phyloP scores from a whole-genome alignment of 139 green algal species.

The Micromonas commoda region DNA sequence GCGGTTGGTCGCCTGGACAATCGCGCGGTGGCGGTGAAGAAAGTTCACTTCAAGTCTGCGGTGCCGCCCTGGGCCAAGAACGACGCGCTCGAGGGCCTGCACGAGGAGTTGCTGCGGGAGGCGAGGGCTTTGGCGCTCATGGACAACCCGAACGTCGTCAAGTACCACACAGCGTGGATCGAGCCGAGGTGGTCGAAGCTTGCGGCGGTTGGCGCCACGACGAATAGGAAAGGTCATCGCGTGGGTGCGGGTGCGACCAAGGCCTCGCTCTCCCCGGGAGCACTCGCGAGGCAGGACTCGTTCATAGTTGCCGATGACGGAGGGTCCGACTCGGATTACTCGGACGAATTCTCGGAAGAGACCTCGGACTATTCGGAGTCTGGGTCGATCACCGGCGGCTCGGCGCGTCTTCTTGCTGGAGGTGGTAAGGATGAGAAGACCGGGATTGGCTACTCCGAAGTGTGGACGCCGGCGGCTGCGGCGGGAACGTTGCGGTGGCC shows the following conservation, averaged over 20 bases:
- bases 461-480: background rate
- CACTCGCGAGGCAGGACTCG: too few species aligned
- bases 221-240: background rate
- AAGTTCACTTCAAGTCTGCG: background rate
- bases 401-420: too few species aligned
- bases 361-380: too few species aligned
- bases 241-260: background rate
- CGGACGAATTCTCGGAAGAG: too few species aligned
- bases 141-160: background rate
- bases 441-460: background rate
- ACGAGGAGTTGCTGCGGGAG: slow-evolving; percentile 10
- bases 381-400: too few species aligned
- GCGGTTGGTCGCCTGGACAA: background rate
- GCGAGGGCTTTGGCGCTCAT: background rate
- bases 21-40: background rate
- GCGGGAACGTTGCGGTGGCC: background rate
- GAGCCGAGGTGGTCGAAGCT: background rate
- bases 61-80: background rate
- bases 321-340: too few species aligned
- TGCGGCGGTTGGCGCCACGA: background rate
- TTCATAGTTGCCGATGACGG: too few species aligned
- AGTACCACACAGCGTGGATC: slow-evolving; percentile 5
- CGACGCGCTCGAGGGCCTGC: background rate
- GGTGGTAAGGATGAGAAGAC: background rate
- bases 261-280: too few species aligned